These are phyloP conservation scores for Knufia petricola DNA, from an alignment of 2,329 filamentous ascomycete genomes.

Conservation along the genomic window DNA sequence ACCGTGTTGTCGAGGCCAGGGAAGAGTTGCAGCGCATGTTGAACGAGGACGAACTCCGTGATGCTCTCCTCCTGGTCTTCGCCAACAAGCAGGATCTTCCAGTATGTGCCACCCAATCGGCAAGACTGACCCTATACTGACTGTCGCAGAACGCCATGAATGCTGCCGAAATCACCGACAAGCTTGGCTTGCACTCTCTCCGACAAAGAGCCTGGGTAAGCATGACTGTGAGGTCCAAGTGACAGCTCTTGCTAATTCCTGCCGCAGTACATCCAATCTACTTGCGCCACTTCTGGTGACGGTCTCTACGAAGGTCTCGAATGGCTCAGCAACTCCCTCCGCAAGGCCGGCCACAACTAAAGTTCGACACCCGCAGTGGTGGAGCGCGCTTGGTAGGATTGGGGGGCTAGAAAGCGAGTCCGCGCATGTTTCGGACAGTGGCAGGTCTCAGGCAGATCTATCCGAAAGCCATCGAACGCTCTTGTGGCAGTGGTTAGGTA, in stretches of 20 bases:
- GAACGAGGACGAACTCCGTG: constrained; percentile 96
- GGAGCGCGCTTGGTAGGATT: background rate
- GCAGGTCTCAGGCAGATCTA: constrained; percentile 6
- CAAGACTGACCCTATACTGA: constrained; percentile 9
- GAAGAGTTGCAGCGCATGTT: constrained; percentile 95
- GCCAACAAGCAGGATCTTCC: constrained; percentile 99
- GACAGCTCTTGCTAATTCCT: constrained; percentile 14
- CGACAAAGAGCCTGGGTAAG: constrained; percentile 98
- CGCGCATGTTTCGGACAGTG: constrained; percentile 2
- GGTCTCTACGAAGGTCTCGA: constrained; percentile 99
- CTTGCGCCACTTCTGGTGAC: constrained; percentile 96
- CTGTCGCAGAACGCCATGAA: constrained; percentile 85
- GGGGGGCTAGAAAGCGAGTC: background rate
- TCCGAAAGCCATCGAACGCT: constrained; percentile 6
- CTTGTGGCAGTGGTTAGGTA: constrained; percentile 2
- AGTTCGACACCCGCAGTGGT: constrained; percentile 10
- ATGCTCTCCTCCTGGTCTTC: constrained; percentile 86
- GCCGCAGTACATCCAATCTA: constrained; percentile 91
- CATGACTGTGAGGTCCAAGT: constrained; percentile 21
- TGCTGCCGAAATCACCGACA: constrained; percentile 98
- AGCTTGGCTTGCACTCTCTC: constrained; percentile 98
- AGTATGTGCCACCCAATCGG: constrained; percentile 48
- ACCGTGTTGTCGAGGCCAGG: constrained; percentile 83
- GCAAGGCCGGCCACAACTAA: constrained; percentile 52
- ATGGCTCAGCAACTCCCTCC: constrained; percentile 76